Evolutionary conservation across 805 yeast species (phyloP).

Genomic region (Candida stauntonica): DNA sequence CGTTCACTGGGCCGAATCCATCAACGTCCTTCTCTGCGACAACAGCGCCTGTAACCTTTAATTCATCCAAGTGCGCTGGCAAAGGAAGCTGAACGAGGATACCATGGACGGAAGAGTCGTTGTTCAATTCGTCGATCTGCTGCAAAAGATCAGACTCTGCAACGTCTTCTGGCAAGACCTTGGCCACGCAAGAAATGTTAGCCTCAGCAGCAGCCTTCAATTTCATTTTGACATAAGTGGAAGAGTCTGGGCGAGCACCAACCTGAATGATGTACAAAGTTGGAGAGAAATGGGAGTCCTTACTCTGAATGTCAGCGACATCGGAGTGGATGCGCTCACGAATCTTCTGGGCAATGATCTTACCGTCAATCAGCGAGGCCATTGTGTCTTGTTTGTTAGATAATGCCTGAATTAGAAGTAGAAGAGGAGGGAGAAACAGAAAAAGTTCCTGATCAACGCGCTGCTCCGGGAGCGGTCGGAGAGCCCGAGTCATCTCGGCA

Average conservation of each 20-base stretch:
- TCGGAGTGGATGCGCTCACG: constrained; percentile 50
- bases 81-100: constrained; percentile 73
- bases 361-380: constrained; percentile 53
- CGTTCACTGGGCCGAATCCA: constrained; percentile 75
- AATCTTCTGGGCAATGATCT: constrained; percentile 47
- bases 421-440: not conserved
- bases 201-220: constrained; percentile 72
- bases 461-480: too few species aligned
- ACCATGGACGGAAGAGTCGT: constrained; percentile 60
- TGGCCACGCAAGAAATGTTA: constrained; percentile 55
- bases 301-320: constrained; percentile 39
- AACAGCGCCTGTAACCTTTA: constrained; percentile 62
- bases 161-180: constrained; percentile 52
- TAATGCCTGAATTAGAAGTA: not conserved
- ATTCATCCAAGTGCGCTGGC: constrained; percentile 66
- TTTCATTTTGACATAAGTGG: constrained; percentile 77
- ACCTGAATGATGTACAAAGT: constrained; percentile 69
- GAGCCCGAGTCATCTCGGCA: too few species aligned
- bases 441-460: too few species aligned
- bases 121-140: constrained; percentile 52
- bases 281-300: constrained; percentile 51
- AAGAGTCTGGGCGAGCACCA: constrained; percentile 72
- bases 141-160: constrained; percentile 52
- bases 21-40: constrained; percentile 71
- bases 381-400: constrained; percentile 2